Conservation (phyloP, 768 basidiomycete genomes). For the Pulveroboletus sp. region DNA sequence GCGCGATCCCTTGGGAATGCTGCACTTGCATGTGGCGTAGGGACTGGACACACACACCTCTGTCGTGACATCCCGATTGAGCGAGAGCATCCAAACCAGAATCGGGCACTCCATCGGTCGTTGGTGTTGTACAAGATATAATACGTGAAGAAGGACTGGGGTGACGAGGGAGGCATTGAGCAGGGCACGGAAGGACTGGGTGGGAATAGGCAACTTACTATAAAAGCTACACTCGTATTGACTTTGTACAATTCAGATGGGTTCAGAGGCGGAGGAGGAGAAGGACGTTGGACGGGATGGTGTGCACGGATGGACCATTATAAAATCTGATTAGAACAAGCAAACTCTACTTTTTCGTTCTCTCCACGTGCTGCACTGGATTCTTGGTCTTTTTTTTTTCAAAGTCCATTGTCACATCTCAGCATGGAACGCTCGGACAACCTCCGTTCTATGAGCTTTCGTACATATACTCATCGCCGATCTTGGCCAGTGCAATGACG, state of each 20-base stretch:
- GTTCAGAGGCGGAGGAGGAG: not conserved
- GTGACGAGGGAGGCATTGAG: not conserved
- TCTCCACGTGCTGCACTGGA: slow-evolving; percentile 25
- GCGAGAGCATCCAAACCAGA: slow-evolving; percentile 77
- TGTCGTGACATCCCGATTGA: slow-evolving; percentile 70
- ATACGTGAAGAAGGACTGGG: not conserved
- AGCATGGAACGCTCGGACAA: too few species aligned
- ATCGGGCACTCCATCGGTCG: slow-evolving; percentile 56
- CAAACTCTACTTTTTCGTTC: slow-evolving; percentile 26
- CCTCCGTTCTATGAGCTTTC: too few species aligned
- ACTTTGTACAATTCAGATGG: too few species aligned
- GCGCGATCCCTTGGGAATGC: slow-evolving; percentile 4
- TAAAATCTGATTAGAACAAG: slow-evolving; percentile 27
- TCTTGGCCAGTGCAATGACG: too few species aligned
- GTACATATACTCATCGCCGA: too few species aligned
- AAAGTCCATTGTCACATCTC: not conserved
- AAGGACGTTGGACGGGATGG: slow-evolving; percentile 1
- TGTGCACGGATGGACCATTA: slow-evolving; percentile 20
- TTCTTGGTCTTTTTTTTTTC: not conserved
- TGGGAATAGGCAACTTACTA: not conserved
- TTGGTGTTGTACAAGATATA: slow-evolving; percentile 4
- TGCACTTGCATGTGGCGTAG: not conserved
- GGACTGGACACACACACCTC: slow-evolving; percentile 43
- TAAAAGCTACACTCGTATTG: too few species aligned
- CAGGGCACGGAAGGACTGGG: not conserved